Evolutionary conservation across 495 filamentous ascomycete species (phyloP).

Genomic region (Astrocystis sublimbata): DNA sequence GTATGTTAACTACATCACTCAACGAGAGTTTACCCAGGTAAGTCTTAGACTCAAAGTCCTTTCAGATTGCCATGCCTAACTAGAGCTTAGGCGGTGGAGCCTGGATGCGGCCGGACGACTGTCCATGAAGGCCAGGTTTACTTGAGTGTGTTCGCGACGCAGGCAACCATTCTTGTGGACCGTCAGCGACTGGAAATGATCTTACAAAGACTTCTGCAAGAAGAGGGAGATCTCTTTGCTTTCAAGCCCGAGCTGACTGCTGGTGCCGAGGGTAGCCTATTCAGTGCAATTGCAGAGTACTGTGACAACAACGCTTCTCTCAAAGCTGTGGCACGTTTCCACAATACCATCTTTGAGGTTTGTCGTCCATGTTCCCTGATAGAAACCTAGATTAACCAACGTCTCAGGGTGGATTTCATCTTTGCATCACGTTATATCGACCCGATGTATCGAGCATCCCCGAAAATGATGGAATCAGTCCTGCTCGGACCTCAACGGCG

Average conservation of each 20-base stretch:
- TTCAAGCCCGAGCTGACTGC: conserved; percentile 41
- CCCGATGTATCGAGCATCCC: conserved; percentile 19
- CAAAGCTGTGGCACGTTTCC: conserved; percentile 40
- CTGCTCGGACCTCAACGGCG: conserved; percentile 9
- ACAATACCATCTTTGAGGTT: conserved; percentile 48
- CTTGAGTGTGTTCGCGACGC: conserved; percentile 40
- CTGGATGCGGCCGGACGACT: conserved; percentile 28
- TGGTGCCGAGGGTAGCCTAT: conserved; percentile 35
- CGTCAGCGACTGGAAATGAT: conserved; percentile 39
- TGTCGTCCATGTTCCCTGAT: conserved; percentile 29
- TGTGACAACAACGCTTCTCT: conserved; percentile 47
- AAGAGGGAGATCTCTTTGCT: conserved; percentile 57
- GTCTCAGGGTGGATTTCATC: conserved; percentile 28
- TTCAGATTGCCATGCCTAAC: not conserved
- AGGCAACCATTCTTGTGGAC: conserved; percentile 24
- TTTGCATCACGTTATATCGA: conserved; percentile 28
- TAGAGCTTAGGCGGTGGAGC: conserved; percentile 23
- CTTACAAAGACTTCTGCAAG: conserved; percentile 49
- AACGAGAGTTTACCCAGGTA: conserved; percentile 45
- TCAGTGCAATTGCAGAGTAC: conserved; percentile 56
- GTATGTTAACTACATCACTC: conserved; percentile 50
- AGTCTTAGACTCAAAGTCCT: not conserved
- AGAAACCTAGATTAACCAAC: conserved; percentile 14
- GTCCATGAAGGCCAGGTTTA: conserved; percentile 54
- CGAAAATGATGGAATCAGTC: conserved; percentile 5